These are phyloP conservation scores for Penicillium riverlandense DNA, from an alignment of 495 filamentous ascomycete genomes.

Conservation along the genomic window DNA sequence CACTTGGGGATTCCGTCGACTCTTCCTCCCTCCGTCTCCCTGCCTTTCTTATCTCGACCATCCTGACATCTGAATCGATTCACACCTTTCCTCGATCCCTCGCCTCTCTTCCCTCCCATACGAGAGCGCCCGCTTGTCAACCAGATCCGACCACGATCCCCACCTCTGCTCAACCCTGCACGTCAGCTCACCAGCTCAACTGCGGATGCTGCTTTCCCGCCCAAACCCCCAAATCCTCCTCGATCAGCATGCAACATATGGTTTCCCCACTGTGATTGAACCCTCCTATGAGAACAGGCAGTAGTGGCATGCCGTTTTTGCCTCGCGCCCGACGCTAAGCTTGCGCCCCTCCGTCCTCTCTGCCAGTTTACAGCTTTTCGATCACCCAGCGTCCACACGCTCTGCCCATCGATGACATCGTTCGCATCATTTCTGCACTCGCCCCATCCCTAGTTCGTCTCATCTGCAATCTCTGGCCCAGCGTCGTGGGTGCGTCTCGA, in stretches of 20 bases:
- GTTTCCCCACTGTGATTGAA: no score
- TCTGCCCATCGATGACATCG: slow-evolving; percentile 9
- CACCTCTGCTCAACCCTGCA: background rate
- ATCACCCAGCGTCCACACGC: slow-evolving; percentile 1
- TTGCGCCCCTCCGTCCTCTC: background rate
- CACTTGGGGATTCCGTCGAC: background rate
- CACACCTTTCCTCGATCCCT: background rate
- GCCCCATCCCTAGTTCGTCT: slow-evolving; percentile 4
- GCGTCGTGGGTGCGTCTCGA: background rate
- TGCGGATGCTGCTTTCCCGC: no score
- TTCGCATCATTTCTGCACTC: background rate
- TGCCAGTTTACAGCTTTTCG: no score
- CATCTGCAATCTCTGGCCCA: slow-evolving; percentile 2
- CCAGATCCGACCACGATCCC: background rate
- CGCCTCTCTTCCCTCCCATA: background rate
- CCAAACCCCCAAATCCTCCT: no score
- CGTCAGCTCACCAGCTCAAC: background rate
- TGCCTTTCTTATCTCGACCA: background rate
- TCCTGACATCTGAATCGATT: no score
- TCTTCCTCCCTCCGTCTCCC: background rate
- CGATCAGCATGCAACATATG: no score
- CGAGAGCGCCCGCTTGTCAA: slow-evolving; percentile 2
- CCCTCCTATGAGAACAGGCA: slow-evolving; percentile 1
- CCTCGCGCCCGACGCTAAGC: background rate
- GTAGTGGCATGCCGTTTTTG: background rate